phyloP scores from a whole-genome alignment of 495 filamentous ascomycete genomes.

The Xylaria scruposa region DNA sequence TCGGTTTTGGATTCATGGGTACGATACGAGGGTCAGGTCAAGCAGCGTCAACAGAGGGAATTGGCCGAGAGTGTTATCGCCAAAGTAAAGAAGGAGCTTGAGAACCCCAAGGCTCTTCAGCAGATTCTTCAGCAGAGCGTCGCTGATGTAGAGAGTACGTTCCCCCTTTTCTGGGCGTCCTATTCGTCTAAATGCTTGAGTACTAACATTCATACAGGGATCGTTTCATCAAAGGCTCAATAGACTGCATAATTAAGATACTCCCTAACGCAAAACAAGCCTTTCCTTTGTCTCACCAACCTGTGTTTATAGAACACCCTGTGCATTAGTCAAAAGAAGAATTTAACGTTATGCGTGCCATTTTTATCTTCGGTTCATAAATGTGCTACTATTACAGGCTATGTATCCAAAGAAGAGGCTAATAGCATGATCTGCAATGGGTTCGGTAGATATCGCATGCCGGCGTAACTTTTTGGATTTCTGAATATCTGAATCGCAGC shows the following conservation, averaged over 20 bases:
- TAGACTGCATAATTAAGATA: constrained; percentile 50
- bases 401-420: constrained; percentile 9
- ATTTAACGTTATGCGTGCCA: constrained; percentile 24
- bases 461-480: too few species aligned
- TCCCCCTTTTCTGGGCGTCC: not conserved
- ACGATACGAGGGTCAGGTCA: constrained; percentile 96
- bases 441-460: not conserved
- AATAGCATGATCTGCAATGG: not conserved
- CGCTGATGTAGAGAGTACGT: constrained; percentile 94
- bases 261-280: constrained; percentile 40
- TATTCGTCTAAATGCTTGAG: not conserved
- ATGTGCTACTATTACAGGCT: not conserved
- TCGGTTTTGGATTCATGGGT: constrained; percentile 96
- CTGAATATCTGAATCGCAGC: not conserved
- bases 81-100: constrained; percentile 97
- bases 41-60: constrained; percentile 97
- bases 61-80: constrained; percentile 88
- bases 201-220: constrained; percentile 50
- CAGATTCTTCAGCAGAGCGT: constrained; percentile 96
- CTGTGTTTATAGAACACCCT: constrained; percentile 46
- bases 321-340: constrained; percentile 48
- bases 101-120: constrained; percentile 93
- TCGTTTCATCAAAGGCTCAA: constrained; percentile 62
- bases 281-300: constrained; percentile 53
- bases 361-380: not conserved